A percentile compares a stretch with the other conserved stretches of the same genome.
These are phyloP conservation scores for Symbiodinium pilosum DNA, from an alignment of 73 alveolate species.

Conservation along the genomic window DNA sequence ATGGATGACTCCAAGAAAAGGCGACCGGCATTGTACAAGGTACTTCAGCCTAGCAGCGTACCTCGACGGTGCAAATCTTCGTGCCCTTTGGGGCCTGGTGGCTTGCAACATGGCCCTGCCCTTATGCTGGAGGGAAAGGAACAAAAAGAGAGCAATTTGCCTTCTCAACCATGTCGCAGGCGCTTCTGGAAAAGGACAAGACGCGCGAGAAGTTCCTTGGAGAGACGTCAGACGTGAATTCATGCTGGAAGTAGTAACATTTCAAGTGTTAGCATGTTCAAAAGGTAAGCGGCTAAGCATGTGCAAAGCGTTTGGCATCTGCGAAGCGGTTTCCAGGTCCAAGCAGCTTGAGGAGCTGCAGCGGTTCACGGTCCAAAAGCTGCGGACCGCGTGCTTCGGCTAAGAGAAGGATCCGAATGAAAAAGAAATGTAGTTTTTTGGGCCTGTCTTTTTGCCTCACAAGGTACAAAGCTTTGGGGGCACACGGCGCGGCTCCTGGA, in stretches of 20 bases:
- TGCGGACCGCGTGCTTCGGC: slow-evolving; percentile 2
- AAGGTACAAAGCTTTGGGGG: background rate
- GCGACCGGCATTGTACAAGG: background rate
- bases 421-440: background rate
- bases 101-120: slow-evolving; percentile 44
- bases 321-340: background rate
- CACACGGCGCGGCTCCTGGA: background rate
- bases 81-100: slow-evolving; percentile 77
- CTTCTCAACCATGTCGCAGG: background rate
- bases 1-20: no score
- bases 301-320: background rate
- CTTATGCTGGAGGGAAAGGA: no score
- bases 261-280: background rate
- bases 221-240: background rate
- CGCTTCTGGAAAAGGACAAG: slow-evolving; percentile 51
- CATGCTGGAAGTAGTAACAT: background rate
- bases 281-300: no score
- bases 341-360: slow-evolving; percentile 87
- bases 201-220: slow-evolving; percentile 58
- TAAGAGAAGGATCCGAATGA: background rate
- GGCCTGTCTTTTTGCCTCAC: background rate
- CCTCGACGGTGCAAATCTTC: slow-evolving; percentile 58
- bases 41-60: slow-evolving; percentile 64
- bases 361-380: slow-evolving; percentile 52
- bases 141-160: no score